These are phyloP conservation scores for Phlegmacium glaucopus DNA, from an alignment of 768 basidiomycete genomes.

Conservation along the genomic window DNA sequence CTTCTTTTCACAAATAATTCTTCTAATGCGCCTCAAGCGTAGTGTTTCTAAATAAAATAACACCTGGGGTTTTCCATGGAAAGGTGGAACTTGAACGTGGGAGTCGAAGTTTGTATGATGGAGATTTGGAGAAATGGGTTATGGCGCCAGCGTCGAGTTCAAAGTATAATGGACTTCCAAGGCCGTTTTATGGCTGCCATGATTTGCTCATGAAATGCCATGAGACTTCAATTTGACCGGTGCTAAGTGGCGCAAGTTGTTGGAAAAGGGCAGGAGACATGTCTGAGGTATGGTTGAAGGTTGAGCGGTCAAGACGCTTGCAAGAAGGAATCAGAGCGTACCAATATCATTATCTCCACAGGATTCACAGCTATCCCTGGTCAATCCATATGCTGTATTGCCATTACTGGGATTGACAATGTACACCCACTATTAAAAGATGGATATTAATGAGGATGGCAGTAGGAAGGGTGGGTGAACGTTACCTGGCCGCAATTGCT, in stretches of 20 bases:
- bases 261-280: conserved; percentile 64
- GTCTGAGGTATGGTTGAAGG: conserved; percentile 36
- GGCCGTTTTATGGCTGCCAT: conserved; percentile 13
- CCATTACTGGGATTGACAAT: conserved; percentile 60
- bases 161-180: neutral
- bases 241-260: conserved; percentile 41
- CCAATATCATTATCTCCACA: conserved; percentile 56
- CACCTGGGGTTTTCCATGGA: no score
- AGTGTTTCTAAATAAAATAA: neutral
- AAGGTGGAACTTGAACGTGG: no score
- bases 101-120: neutral
- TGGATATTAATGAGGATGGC: conserved; percentile 4
- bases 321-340: conserved; percentile 24
- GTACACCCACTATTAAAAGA: conserved; percentile 46
- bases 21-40: neutral
- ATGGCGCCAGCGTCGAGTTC: neutral
- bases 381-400: conserved; percentile 43
- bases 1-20: neutral
- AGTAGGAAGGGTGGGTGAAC: conserved; percentile 12
- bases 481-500: conserved; percentile 58
- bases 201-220: conserved; percentile 55
- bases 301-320: neutral
- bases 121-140: neutral
- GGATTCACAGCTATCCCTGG: conserved; percentile 56
- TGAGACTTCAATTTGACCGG: conserved; percentile 48